Base-by-base conservation (phyloP, 192 early-diverging fungal genomes). In the Linderina pennispora region DNA sequence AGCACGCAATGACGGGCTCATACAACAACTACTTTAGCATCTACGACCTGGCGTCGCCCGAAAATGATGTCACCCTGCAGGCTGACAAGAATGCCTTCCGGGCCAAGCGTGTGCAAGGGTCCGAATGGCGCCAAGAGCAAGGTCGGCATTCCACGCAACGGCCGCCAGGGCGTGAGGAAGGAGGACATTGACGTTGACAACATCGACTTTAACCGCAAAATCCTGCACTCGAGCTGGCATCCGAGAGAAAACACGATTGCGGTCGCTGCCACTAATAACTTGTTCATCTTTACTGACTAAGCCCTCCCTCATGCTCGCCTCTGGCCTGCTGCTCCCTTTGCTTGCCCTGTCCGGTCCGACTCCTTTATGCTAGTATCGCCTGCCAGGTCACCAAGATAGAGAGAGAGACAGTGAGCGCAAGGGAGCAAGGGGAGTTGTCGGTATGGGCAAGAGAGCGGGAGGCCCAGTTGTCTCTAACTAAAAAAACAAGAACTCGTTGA, bases 11-110 rank as follows among this genome's bases (percentile, higher is more conserved):
- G 69, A 95, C 94, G n/a, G 97, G 94, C 20, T 97, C 93, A 15
- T 99, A 99, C 77, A 92, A 88, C 82, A 99, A 99, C 83, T 93
- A 89, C 55, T 97, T 99, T 75, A 91, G 94, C 75, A 90, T 99
- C 52, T 97, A 90, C 59, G 89, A 94, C 47, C 75, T 79, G 14
- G 74, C 84, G 34, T 87, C 79, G 40, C 79, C 87, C 45, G 84
- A 77, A 45, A 87, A 91, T 57, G 80, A 76, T 38, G 81, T 96
- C 36, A 77, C 82, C 45, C 77, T 99, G 36, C 94, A 99, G 71
- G 97, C 97, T 14, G 97, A 99, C 70, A 97, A 97, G 67, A 89
- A 78, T 54, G 94, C 93, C 18, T 99, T 99, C 79, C 88, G 94
- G 67, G 89, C 94, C 18, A 97, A 95, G 76, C 78, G 82, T 40